Conservation (phyloP, 805 yeast species). For the Hanseniaspora nectarophila region DNA sequence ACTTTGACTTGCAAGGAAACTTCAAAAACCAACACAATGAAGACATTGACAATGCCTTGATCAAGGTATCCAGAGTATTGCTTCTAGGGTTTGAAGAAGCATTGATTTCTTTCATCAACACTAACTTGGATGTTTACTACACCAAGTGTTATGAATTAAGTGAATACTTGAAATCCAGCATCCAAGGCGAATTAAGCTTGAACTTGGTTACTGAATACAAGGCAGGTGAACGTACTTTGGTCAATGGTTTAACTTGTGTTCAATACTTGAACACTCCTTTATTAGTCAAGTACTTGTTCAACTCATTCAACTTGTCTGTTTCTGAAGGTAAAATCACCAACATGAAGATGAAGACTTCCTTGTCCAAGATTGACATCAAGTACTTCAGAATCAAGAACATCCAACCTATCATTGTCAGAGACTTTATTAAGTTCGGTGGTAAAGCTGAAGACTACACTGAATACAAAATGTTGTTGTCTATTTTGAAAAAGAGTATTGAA, state of each 20-base stretch:
- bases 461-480: slow-evolving; percentile 6
- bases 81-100: slow-evolving; percentile 89
- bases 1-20: slow-evolving; percentile 7
- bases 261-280: slow-evolving; percentile 7
- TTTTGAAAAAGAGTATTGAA: slow-evolving; percentile 12
- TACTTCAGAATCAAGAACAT: slow-evolving; percentile 15
- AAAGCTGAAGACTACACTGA: slow-evolving; percentile 5
- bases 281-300: slow-evolving; percentile 7
- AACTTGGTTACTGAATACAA: slow-evolving; percentile 10
- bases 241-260: slow-evolving; percentile 14
- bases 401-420: slow-evolving; percentile 13
- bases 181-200: slow-evolving; percentile 5
- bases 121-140: slow-evolving; percentile 67
- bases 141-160: slow-evolving; percentile 50
- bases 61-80: slow-evolving; percentile 3
- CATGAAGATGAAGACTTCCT: slow-evolving; percentile 13
- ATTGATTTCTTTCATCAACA: slow-evolving; percentile 73
- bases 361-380: slow-evolving; percentile 13
- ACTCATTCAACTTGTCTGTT: slow-evolving; percentile 11
- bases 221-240: slow-evolving; percentile 5
- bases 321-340: slow-evolving; percentile 11
- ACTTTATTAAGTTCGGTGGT: not conserved
- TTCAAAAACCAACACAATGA: slow-evolving; percentile 50
- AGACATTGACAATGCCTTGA: slow-evolving; percentile 33
- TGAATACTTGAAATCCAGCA: slow-evolving; percentile 3